phyloP scores from a whole-genome alignment of 331 rosid genomes.

The Quercus tomentella region DNA sequence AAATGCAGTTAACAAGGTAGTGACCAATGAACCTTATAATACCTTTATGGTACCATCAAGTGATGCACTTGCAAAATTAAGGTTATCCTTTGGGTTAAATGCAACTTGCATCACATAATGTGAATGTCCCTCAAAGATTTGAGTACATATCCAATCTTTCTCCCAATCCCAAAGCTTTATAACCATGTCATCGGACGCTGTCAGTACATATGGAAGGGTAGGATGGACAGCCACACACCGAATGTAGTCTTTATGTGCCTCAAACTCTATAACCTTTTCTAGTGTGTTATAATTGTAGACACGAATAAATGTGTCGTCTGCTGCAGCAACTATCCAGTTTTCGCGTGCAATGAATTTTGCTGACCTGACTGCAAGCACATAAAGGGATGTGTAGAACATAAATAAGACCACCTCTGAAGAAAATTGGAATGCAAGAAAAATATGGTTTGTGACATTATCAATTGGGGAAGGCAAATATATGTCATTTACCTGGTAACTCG shows the following conservation, averaged over 20 bases:
- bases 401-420: slow-evolving; percentile 2
- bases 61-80: slow-evolving; percentile 78
- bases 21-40: not conserved
- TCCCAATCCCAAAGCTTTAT: slow-evolving; percentile 87
- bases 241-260: slow-evolving; percentile 72
- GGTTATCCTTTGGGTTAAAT: slow-evolving; percentile 65
- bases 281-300: slow-evolving; percentile 55
- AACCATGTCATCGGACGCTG: slow-evolving; percentile 83
- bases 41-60: slow-evolving; percentile 90
- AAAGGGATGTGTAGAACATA: not conserved
- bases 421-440: not conserved
- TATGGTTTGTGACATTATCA: not conserved
- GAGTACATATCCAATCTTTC: slow-evolving; percentile 58
- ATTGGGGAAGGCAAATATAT: not conserved
- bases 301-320: slow-evolving; percentile 69
- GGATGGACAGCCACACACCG: slow-evolving; percentile 84
- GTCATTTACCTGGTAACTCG: slow-evolving; percentile 69
- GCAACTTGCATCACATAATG: slow-evolving; percentile 95
- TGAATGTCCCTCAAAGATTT: slow-evolving; percentile 71
- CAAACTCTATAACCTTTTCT: slow-evolving; percentile 60
- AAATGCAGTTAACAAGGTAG: not conserved
- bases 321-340: slow-evolving; percentile 76
- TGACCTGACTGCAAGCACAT: slow-evolving; percentile 65
- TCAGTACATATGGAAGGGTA: slow-evolving; percentile 62
- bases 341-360: slow-evolving; percentile 71